These are phyloP conservation scores for Chrysophaeum taylorii DNA, from an alignment of 352 stramenopile species.

Conservation along the genomic window DNA sequence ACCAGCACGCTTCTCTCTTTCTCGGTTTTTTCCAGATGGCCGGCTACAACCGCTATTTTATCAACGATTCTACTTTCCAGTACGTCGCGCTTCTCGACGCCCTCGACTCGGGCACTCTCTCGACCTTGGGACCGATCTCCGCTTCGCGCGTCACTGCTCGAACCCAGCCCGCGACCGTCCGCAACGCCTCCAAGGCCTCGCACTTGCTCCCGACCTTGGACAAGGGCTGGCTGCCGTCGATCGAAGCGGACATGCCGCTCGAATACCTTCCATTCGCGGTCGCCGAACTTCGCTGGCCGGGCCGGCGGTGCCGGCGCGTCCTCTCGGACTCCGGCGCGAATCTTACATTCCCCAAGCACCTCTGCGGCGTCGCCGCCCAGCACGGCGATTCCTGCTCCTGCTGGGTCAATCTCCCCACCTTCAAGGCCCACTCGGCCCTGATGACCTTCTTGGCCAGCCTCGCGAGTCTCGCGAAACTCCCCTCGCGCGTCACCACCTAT, in stretches of 20 bases:
- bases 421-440: background rate
- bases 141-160: no score
- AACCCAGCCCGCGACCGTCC: background rate
- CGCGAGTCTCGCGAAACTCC: background rate
- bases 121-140: background rate
- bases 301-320: no score
- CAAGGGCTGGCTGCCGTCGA: background rate
- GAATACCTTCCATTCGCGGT: constrained; percentile 6
- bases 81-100: background rate
- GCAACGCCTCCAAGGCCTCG: background rate
- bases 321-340: background rate
- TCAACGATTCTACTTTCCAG: no score
- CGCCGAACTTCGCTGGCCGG: background rate
- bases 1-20: background rate
- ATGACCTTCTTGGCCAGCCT: background rate
- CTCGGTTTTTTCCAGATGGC: constrained; percentile 8
- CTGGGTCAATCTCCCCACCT: constrained; percentile 5
- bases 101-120: background rate
- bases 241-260: constrained; percentile 3
- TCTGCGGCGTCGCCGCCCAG: constrained; percentile 2
- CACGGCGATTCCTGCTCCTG: background rate
- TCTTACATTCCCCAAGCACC: background rate
- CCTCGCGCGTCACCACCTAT: background rate
- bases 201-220: background rate
- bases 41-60: background rate